phyloP scores from a whole-genome alignment of 257 asterid species.

The Solanum bukasovii region DNA sequence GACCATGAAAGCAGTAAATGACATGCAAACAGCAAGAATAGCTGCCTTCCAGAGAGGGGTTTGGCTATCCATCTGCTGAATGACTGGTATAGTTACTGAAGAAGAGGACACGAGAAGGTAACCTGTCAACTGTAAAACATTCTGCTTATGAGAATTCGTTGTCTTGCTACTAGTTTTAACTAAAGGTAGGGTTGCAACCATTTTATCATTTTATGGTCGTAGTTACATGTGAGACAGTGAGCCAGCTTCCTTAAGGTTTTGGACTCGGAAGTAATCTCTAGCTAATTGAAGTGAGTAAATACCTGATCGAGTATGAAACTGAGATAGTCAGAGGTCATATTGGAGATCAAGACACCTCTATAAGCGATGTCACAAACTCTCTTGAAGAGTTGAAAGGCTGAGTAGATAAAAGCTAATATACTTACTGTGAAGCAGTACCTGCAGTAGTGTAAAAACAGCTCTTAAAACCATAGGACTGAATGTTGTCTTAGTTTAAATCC shows the following conservation, averaged over 20 bases:
- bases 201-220: background rate
- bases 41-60: conserved; percentile 42
- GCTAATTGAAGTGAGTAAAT: background rate
- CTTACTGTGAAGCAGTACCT: conserved; percentile 40
- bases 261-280: background rate
- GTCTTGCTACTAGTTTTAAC: background rate
- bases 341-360: conserved; percentile 46
- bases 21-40: conserved; percentile 32
- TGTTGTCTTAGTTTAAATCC: background rate
- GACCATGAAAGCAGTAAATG: conserved; percentile 41
- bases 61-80: conserved; percentile 27
- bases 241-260: background rate
- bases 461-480: background rate
- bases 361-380: conserved; percentile 42
- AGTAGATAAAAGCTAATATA: conserved; percentile 20
- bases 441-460: background rate
- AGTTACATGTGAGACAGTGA: background rate
- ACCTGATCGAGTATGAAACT: conserved; percentile 62
- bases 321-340: conserved; percentile 50
- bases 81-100: conserved; percentile 36
- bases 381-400: conserved; percentile 44
- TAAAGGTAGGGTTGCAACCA: background rate
- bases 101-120: conserved; percentile 61
- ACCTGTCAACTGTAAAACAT: conserved; percentile 49
- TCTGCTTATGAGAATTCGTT: background rate